Evolutionary conservation across 345 rosid species (phyloP).

Genomic region (Populus nigra): DNA sequence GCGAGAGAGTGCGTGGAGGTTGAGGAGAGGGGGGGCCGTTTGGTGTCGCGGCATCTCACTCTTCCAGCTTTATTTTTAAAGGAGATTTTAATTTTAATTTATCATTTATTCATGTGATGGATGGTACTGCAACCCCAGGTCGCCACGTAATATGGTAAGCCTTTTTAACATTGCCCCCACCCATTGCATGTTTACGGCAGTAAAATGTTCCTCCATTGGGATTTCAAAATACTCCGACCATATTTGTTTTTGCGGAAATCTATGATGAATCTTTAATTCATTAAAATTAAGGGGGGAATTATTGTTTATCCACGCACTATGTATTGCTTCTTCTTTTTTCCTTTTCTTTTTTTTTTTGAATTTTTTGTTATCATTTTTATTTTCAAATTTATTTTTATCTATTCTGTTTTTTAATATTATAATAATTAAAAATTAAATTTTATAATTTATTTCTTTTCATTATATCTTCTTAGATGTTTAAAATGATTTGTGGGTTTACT

Average conservation of each 20-base stretch:
- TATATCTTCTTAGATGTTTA: no score
- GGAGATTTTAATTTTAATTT: background rate
- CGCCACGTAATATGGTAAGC: constrained; percentile 23
- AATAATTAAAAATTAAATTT: no score
- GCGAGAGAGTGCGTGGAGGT: background rate
- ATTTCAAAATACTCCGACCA: background rate
- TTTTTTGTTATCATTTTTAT: no score
- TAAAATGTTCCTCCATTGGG: background rate
- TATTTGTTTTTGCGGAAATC: background rate
- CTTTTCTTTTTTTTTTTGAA: no score
- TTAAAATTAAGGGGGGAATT: no score
- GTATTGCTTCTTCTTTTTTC: no score
- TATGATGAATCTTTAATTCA: no score
- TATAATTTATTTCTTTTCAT: no score
- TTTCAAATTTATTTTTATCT: no score
- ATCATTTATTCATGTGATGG: background rate
- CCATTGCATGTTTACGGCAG: background rate
- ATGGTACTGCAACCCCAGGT: constrained; percentile 18
- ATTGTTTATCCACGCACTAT: no score
- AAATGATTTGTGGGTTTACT: fast-evolving
- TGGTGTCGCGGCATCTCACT: constrained; percentile 13
- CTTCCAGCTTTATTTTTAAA: background rate
- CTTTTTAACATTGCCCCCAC: background rate
- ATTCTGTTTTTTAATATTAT: no score
- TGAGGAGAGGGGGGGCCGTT: constrained; percentile 2